phyloP scores from a whole-genome alignment of 129 eudicot genomes.

The Flaveria bidentis region DNA sequence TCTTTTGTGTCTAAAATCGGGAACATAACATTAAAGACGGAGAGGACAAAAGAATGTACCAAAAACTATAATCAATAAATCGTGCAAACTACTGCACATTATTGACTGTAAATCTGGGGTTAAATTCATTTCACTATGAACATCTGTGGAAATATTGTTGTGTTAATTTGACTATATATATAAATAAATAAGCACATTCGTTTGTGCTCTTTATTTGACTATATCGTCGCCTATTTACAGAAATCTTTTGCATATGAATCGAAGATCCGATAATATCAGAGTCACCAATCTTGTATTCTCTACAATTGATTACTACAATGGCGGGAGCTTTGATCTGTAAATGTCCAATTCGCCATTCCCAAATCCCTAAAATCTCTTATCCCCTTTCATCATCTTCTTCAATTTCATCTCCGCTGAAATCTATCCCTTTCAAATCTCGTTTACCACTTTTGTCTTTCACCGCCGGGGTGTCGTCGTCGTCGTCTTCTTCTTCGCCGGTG shows the following conservation, averaged over 20 bases:
- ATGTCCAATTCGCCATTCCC: slow-evolving; percentile 13
- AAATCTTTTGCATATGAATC: background rate
- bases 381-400: slow-evolving; percentile 18
- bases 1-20: too few relatives aligned
- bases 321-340: slow-evolving; percentile 11
- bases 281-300: background rate
- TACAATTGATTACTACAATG: background rate
- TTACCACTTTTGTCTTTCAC: background rate
- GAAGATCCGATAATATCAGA: background rate
- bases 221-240: too few relatives aligned
- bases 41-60: too few relatives aligned
- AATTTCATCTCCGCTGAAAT: background rate
- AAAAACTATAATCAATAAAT: too few relatives aligned
- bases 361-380: slow-evolving; percentile 25
- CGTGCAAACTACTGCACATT: too few relatives aligned
- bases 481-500: slow-evolving; percentile 39
- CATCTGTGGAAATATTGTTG: too few relatives aligned
- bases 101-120: too few relatives aligned
- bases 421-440: slow-evolving; percentile 18
- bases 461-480: slow-evolving; percentile 15
- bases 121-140: too few relatives aligned
- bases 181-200: background rate
- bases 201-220: background rate
- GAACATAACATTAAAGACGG: too few relatives aligned
- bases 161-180: too few relatives aligned